Base-by-base conservation (phyloP, 768 basidiomycete species). In the Peribolospora kevripleyi region DNA sequence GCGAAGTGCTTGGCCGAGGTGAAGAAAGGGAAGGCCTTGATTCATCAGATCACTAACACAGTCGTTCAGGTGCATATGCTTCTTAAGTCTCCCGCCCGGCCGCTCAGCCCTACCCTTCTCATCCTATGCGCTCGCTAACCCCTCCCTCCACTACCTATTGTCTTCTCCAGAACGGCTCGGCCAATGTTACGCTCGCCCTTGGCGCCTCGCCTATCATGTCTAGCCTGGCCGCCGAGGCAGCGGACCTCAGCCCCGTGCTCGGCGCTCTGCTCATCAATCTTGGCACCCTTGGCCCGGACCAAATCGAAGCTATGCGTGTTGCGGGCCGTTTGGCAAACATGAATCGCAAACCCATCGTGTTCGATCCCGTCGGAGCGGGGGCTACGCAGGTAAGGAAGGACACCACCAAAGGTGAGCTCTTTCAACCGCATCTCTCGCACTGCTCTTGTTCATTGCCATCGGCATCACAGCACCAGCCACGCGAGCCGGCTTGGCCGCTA, bases 161-260 rank as follows among this genome's bases (percentile, higher is more conserved):
- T 46, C 10, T 93, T 11, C 85, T 86, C 40, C 76, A 79, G 14
- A 88, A 79, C 14, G 87, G 90, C 69, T 84, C 81, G 4, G 86
- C 87, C 25, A 93, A 91, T 64, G 75, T 82, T 2, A 91, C 87
- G 2, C 73, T 95, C 5, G 84, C 86, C 0, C 63, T 93, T 4
- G 82, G 83, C 13, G 86, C 79, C 10, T 87, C 84, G 57, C 90
- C 90, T 0, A 88, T 95, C 64, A 95, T 95, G 90, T 83, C 88
- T 3, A 80, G 82, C 14, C 77, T 80, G 36, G 74, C 80, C 0
- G 71, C 74, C 56, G 90, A 95, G 65, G 86, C 87, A 74, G 73
- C 76, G 38, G 83, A 90, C 57, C 72, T 95, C 14, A 71, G 77
- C 54, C 69, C 70, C 42, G 73, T 79, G 50, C 74, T 75, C 48